Conservation (phyloP, 345 rosid species). For the Eucalyptus paniculata region DNA sequence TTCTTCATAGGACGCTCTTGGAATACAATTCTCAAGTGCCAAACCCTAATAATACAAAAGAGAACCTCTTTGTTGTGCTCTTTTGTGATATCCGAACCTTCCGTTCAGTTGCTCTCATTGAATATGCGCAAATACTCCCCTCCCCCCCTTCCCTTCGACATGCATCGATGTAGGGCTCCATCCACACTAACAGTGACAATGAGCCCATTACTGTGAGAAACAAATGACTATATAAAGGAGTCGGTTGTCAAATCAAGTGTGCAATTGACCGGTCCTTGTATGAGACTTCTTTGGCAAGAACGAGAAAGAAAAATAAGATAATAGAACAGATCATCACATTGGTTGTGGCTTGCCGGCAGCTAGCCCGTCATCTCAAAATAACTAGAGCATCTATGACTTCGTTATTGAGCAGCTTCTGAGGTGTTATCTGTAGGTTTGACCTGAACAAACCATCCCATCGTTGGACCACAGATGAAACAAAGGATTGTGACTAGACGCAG, state of each 20-base stretch:
- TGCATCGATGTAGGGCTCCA: neutral
- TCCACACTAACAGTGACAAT: neutral
- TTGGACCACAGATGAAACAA: neutral
- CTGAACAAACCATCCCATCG: neutral
- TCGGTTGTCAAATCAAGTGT: neutral
- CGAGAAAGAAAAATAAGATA: neutral
- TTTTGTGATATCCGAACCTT: neutral
- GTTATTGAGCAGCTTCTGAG: neutral
- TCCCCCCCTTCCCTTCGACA: neutral
- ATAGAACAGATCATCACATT: neutral
- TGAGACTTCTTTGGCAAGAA: neutral
- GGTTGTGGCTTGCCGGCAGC: neutral
- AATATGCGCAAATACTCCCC: neutral
- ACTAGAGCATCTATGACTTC: neutral
- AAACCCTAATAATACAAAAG: neutral
- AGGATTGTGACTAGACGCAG: neutral
- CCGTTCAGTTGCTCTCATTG: neutral
- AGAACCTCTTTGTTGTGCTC: neutral
- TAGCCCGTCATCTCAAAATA: neutral
- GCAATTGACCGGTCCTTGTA: neutral
- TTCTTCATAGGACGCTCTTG: neutral
- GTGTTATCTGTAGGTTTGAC: neutral
- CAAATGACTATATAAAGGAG: neutral
- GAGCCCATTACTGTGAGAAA: neutral
- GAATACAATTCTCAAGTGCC: neutral